Evolutionary conservation across 1,139 yeast genomes (phyloP), one percentile per base, ranked within the genome.

Genomic region (Kodamaea fungicola): DNA sequence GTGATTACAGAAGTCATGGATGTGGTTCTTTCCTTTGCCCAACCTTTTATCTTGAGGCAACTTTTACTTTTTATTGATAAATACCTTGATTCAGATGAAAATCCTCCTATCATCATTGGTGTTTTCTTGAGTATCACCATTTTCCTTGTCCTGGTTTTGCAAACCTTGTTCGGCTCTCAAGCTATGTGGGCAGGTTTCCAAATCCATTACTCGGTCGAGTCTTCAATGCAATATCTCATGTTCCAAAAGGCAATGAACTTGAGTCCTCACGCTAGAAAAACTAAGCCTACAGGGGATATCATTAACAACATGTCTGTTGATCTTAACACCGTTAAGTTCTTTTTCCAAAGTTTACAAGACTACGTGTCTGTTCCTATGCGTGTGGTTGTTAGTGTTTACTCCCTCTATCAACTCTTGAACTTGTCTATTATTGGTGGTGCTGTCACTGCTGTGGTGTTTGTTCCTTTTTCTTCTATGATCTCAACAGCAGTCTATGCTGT

Each of bases 281-380:
- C 51, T 23, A 59, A 57, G 35, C 41, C 59, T 3, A 56, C 61
- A 9, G 64, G 64, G 33, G 63, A 58, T 24, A 59, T 60, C 33
- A 52, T 60, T 23, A 60, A 57, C 39, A 56, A 57, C 38, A 52
- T 59, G 28, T 49, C 61, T 4, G 48, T 51, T 26, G 64, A 60
- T 40, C 48, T 54, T 16, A 37, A 35, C 23, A 52, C 44, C 12
- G 42, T 60, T 33, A 43, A 54, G 28, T 36, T 43, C 37, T 45
- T 54, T 36, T 45, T 48, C 30, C 50, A 45, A 34, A 41, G 40
- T 26, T 40, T 57, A 28, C 51, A 49, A 23, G 55, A 51, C 16
- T 53, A 49, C 22, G 37, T 55, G 22, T 43, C 51, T 27, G 46
- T 53, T n/a, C 60, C 62, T 3, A 38, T 57, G 22, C 43, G 54